phyloP scores from a whole-genome alignment of 495 filamentous ascomycete species.

The Tetracladium setigerum region DNA sequence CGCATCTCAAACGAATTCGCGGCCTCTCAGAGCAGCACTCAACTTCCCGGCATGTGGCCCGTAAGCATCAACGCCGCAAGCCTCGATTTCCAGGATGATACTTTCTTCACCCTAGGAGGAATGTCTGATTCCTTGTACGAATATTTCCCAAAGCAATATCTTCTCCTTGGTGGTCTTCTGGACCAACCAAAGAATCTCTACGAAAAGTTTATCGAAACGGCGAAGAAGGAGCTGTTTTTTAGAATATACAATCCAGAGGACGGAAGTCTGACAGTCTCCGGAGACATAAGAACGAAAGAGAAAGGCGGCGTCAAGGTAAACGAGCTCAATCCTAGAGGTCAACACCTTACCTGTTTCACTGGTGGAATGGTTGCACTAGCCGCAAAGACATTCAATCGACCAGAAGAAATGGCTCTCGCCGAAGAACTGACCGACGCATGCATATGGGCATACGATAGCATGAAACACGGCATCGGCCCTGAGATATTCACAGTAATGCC shows the following conservation, averaged over 20 bases:
- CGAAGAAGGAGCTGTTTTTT: conserved; percentile 58
- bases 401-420: conserved; percentile 64
- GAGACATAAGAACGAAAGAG: conserved; percentile 30
- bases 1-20: conserved; percentile 74
- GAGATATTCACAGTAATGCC: conserved; percentile 48
- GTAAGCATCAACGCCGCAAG: conserved; percentile 54
- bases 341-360: conserved; percentile 61
- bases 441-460: conserved; percentile 70
- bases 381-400: conserved; percentile 61
- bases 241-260: conserved; percentile 44
- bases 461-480: conserved; percentile 67
- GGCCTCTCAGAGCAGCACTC: conserved; percentile 56
- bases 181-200: conserved; percentile 75
- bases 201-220: conserved; percentile 53
- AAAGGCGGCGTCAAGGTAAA: conserved; percentile 17
- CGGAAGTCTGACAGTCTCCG: conserved; percentile 56
- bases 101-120: conserved; percentile 61
- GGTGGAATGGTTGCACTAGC: conserved; percentile 81
- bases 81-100: conserved; percentile 27
- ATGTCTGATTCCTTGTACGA: conserved; percentile 82
- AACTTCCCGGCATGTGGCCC: conserved; percentile 81
- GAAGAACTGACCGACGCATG: conserved; percentile 76
- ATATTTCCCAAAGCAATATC: conserved; percentile 68
- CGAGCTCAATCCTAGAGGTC: conserved; percentile 27
- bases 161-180: conserved; percentile 67